Percentiles rank a stretch among this genome's conserved stretches.
These are phyloP conservation scores for Cladosporium sp. DNA, from an alignment of 2,329 filamentous ascomycete genomes.

Conservation along the genomic window DNA sequence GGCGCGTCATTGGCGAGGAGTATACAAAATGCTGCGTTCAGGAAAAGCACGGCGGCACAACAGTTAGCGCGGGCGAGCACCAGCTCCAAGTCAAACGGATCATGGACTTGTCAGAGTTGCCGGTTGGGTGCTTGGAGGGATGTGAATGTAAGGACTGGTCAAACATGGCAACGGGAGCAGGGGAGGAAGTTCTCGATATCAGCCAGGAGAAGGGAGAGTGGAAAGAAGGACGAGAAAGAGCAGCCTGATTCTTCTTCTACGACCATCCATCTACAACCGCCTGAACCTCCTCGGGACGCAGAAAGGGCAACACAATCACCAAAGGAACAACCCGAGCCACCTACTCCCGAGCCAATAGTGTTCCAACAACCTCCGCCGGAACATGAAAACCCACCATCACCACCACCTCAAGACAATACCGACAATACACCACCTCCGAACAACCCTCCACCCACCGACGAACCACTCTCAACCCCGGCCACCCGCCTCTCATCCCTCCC, in stretches of 20 bases:
- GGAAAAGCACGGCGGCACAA: background rate
- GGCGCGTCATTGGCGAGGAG: constrained; percentile 1
- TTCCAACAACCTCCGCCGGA: background rate
- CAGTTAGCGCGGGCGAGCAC: background rate
- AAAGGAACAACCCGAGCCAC: background rate
- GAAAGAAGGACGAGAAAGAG: constrained; percentile 10
- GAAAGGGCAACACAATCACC: background rate
- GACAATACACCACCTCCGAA: background rate
- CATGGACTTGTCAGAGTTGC: background rate
- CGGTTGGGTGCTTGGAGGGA: background rate
- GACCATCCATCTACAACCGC: constrained; percentile 12
- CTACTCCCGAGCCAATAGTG: background rate
- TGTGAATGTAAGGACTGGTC: no score
- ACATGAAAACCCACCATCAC: background rate
- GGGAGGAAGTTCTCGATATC: background rate
- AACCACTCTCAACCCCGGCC: constrained; percentile 13
- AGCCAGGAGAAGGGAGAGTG: background rate
- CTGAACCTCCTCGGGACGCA: constrained; percentile 7
- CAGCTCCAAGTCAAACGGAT: background rate
- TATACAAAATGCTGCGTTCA: background rate
- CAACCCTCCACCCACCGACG: background rate
- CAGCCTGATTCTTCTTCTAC: background rate
- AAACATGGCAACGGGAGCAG: no score
- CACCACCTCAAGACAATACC: background rate
- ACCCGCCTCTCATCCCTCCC: constrained; percentile 39